These are phyloP conservation scores for Conticribra guillardii DNA, from an alignment of 108 stramenopile genomes.

Conservation along the genomic window DNA sequence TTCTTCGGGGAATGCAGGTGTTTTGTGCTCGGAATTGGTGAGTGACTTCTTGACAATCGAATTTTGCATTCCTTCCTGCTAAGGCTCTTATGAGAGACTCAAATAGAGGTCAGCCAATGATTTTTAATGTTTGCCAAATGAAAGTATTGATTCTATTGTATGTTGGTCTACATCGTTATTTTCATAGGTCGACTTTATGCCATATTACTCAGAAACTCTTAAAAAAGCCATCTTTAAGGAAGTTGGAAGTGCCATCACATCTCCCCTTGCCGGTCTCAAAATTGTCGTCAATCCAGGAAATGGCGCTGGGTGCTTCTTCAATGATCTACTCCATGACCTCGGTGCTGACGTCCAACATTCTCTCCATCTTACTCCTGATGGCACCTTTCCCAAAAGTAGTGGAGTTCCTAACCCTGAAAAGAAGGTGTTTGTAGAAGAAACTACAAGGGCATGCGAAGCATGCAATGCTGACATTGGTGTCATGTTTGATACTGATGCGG, in stretches of 20 bases:
- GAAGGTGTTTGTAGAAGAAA: conserved; percentile 66
- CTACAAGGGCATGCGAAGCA: conserved; percentile 57
- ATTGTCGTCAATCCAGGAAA: conserved; percentile 82
- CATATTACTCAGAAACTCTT: conserved; percentile 55
- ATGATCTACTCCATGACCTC: conserved; percentile 58
- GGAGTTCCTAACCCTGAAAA: conserved; percentile 90
- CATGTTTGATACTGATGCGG: conserved; percentile 89
- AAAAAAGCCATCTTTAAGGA: conserved; percentile 55
- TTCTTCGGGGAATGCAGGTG: conserved; percentile 60
- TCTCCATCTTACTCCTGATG: conserved; percentile 61
- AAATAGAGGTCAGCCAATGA: too few relatives aligned
- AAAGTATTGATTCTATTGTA: neutral
- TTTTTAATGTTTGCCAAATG: too few relatives aligned
- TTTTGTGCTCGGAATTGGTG: conserved; percentile 57
- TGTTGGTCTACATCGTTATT: neutral
- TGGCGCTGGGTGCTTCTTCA: conserved; percentile 81
- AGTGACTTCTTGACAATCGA: neutral
- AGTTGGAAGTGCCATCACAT: conserved; percentile 17
- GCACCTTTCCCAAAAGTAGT: conserved; percentile 53
- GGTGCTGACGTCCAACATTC: conserved; percentile 75
- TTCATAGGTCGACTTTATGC: conserved; percentile 72
- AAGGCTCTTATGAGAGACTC: too few relatives aligned
- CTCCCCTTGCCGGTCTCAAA: conserved; percentile 63
- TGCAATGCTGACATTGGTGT: conserved; percentile 80
- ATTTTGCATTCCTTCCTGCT: too few relatives aligned